A percentile compares a stretch with the other conserved stretches of the same genome.
Evolutionary conservation across 1,284 basidiomycete species (phyloP).

Genomic region (Papiliotrema flavescens): DNA sequence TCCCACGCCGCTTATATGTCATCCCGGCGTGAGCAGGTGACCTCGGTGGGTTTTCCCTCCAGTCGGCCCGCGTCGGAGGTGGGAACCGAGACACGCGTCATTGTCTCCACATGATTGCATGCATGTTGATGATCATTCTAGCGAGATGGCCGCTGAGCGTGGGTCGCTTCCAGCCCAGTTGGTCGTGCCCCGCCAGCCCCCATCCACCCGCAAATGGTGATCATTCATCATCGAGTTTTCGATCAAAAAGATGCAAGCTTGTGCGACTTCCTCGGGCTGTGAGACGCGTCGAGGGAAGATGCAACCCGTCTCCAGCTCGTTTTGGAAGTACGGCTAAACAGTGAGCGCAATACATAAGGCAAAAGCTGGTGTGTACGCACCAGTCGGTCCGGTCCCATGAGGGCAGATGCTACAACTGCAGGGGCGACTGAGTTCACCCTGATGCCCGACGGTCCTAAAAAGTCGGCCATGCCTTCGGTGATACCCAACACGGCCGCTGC

Average conservation of each 20-base stretch:
- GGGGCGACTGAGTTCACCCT: slow-evolving; percentile 31
- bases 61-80: no score
- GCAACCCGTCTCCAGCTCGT: slow-evolving; percentile 5
- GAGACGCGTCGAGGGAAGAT: slow-evolving; percentile 20
- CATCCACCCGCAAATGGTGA: slow-evolving; percentile 21
- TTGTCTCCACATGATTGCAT: no score
- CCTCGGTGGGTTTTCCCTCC: no score
- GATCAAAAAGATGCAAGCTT: slow-evolving; percentile 25
- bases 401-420: slow-evolving; percentile 29
- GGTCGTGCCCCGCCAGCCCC: slow-evolving; percentile 17
- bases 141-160: neutral
- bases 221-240: slow-evolving; percentile 37
- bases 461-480: slow-evolving; percentile 18
- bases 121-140: neutral
- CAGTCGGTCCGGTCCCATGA: slow-evolving; percentile 21
- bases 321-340: slow-evolving; percentile 19
- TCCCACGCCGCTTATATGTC: no score
- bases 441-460: slow-evolving; percentile 31
- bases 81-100: no score
- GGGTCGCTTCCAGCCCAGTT: slow-evolving; percentile 16
- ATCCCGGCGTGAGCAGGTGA: no score
- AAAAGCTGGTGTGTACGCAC: slow-evolving; percentile 2
- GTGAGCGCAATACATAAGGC: neutral
- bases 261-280: slow-evolving; percentile 19
- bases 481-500: slow-evolving; percentile 21